Evolutionary conservation across 305 asterid species (phyloP).

Genomic region (Fraxinus sp.): DNA sequence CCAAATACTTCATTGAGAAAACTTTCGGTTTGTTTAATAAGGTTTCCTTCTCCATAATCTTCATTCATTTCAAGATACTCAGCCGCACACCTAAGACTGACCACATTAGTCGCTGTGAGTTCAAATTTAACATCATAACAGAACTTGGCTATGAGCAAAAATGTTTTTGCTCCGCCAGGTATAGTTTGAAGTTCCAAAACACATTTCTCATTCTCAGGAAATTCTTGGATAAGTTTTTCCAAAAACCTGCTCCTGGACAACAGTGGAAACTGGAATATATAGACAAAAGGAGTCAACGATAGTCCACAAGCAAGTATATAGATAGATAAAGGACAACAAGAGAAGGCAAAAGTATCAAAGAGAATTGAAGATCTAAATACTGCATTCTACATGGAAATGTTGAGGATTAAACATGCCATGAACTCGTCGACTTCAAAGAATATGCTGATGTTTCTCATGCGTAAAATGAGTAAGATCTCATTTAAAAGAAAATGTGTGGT

Average conservation of each 20-base stretch:
- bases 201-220: conserved; percentile 15
- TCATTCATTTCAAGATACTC: conserved; percentile 50
- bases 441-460: background rate
- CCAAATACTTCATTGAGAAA: conserved; percentile 35
- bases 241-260: conserved; percentile 36
- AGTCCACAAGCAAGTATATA: background rate
- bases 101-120: conserved; percentile 33
- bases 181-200: conserved; percentile 32
- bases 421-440: background rate
- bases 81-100: conserved; percentile 43
- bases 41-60: conserved; percentile 46
- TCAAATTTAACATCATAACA: conserved; percentile 45
- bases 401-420: background rate
- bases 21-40: conserved; percentile 32
- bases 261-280: conserved; percentile 40
- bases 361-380: background rate
- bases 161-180: conserved; percentile 47
- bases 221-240: conserved; percentile 32
- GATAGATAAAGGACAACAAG: background rate
- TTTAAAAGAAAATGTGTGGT: background rate
- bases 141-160: conserved; percentile 42
- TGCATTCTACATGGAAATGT: background rate
- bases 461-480: background rate
- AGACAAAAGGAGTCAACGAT: background rate
- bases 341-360: background rate